A percentile compares a stretch with the other conserved stretches of the same genome.
Evolutionary conservation across 371 early-diverging fungal genomes (phyloP).

Genomic region (Apophysomyces elegans): DNA sequence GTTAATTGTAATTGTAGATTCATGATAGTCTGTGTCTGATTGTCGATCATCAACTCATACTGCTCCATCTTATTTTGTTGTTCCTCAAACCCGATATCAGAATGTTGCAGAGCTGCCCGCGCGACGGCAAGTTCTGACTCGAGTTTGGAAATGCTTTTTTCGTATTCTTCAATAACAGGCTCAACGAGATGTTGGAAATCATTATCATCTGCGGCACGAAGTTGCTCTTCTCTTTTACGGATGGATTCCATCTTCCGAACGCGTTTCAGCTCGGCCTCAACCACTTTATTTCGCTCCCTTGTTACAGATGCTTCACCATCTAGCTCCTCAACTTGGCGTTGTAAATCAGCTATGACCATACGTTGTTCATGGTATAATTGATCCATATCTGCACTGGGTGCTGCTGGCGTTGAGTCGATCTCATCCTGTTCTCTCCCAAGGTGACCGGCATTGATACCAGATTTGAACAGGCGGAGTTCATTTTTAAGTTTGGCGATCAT

Average conservation of each 20-base stretch:
- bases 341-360: constrained; percentile 38
- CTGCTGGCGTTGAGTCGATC: constrained; percentile 14
- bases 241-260: constrained; percentile 21
- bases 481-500: constrained; percentile 59
- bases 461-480: constrained; percentile 54
- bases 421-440: constrained; percentile 5
- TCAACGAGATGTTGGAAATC: constrained; percentile 67
- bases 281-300: constrained; percentile 39
- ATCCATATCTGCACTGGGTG: constrained; percentile 27
- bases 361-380: constrained; percentile 42
- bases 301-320: constrained; percentile 43
- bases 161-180: constrained; percentile 71
- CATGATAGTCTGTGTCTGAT: constrained; percentile 33
- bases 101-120: constrained; percentile 55
- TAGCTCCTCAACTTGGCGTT: constrained; percentile 49
- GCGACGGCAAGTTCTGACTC: constrained; percentile 64
- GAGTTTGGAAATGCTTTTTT: constrained; percentile 61
- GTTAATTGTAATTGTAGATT: constrained; percentile 33
- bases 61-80: constrained; percentile 46
- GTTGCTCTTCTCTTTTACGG: constrained; percentile 18
- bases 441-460: not conserved
- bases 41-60: constrained; percentile 31
- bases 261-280: constrained; percentile 42
- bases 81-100: constrained; percentile 54
- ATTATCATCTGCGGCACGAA: not conserved